Conservation (phyloP, 306 rosid genomes). For the Vigna nakashimae region DNA sequence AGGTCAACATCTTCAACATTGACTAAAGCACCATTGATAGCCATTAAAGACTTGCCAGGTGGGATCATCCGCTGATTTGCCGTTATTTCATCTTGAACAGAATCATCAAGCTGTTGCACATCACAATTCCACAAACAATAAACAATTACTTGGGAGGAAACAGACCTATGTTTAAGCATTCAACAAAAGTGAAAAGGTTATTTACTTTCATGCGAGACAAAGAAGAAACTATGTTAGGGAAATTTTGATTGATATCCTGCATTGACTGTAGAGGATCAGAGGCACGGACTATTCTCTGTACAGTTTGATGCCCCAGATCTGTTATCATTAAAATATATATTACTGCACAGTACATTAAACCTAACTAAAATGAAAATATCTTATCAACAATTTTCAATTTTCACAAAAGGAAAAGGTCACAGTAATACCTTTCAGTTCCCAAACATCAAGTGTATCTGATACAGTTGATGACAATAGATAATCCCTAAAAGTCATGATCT, state of each 20-base stretch:
- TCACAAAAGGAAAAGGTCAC: constrained; percentile 22
- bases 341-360: constrained; percentile 34
- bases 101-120: constrained; percentile 81
- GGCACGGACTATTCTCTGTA: constrained; percentile 96
- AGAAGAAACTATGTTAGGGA: constrained; percentile 94
- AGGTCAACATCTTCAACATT: constrained; percentile 96
- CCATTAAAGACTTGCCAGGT: constrained; percentile 99
- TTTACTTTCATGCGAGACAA: constrained; percentile 97
- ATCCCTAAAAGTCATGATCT: constrained; percentile 96
- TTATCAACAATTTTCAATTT: constrained; percentile 22
- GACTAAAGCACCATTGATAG: constrained; percentile 96
- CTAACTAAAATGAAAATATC: constrained; percentile 26
- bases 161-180: constrained; percentile 30
- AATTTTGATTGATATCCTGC: constrained; percentile 98
- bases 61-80: constrained; percentile 98
- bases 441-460: constrained; percentile 95
- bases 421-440: constrained; percentile 89
- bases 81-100: constrained; percentile 86
- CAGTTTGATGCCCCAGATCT: constrained; percentile 98
- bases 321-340: constrained; percentile 44
- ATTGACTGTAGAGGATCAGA: constrained; percentile 97
- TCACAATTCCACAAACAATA: constrained; percentile 39
- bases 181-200: constrained; percentile 30
- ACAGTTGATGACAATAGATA: constrained; percentile 84
- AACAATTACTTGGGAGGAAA: constrained; percentile 30